A percentile compares a stretch with the other conserved stretches of the same genome.
Conservation (phyloP, 169 alveolate genomes). For the Eimeria maxima region DNA sequence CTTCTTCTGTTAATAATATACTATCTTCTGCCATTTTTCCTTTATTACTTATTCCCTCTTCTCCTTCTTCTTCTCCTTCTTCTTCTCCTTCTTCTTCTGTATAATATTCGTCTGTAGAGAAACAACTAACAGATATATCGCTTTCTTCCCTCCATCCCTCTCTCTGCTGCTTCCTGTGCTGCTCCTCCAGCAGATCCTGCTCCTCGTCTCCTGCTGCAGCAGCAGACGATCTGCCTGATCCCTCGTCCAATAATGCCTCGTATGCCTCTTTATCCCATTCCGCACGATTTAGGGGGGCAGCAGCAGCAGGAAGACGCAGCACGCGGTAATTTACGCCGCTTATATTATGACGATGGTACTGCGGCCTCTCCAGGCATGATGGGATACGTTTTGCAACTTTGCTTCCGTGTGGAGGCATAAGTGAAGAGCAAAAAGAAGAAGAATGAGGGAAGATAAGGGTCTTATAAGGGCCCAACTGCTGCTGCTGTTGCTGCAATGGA, state of each 20-base stretch:
- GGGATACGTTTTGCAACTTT: neutral
- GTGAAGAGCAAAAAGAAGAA: neutral
- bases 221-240: neutral
- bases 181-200: too few relatives aligned
- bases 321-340: neutral
- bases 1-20: neutral
- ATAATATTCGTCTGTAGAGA: too few relatives aligned
- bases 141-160: neutral
- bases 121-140: neutral
- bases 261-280: conserved; percentile 3
- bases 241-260: neutral
- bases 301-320: neutral
- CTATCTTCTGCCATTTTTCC: neutral
- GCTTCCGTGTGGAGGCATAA: conserved; percentile 7
- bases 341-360: neutral
- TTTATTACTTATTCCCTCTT: neutral
- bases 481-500: neutral
- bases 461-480: too few relatives aligned
- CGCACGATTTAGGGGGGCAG: neutral
- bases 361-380: conserved; percentile 30
- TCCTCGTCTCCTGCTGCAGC: neutral
- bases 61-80: neutral
- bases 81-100: too few relatives aligned
- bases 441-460: too few relatives aligned
- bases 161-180: neutral